These are phyloP conservation scores for Gossypium davidsonii DNA, from an alignment of 441 rosid genomes.

Conservation along the genomic window DNA sequence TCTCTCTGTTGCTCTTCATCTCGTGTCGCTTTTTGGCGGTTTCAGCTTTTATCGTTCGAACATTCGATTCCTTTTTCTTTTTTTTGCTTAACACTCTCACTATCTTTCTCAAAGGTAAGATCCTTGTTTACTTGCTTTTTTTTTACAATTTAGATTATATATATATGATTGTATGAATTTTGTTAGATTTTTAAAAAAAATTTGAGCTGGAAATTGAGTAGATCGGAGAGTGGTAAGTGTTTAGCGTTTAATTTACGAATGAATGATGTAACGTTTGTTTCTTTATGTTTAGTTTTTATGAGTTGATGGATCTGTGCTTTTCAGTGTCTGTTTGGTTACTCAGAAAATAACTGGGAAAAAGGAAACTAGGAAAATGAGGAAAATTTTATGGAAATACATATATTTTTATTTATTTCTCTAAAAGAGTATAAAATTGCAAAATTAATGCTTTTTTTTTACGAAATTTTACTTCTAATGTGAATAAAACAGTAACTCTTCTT, in stretches of 20 bases:
- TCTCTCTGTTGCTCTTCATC: background rate
- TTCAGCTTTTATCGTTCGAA: slow-evolving; percentile 23
- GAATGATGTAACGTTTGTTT: slow-evolving; percentile 14
- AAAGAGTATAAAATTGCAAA: background rate
- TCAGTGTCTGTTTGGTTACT: slow-evolving; percentile 24
- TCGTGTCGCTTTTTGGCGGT: slow-evolving; percentile 28
- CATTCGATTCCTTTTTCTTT: slow-evolving; percentile 16
- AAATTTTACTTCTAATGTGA: background rate
- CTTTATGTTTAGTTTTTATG: background rate
- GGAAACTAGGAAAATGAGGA: background rate
- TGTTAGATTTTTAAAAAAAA: background rate
- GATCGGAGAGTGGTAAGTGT: slow-evolving; percentile 26
- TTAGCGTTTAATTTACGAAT: slow-evolving; percentile 9
- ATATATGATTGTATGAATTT: background rate
- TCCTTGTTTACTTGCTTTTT: background rate
- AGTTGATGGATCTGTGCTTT: background rate
- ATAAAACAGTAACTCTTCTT: background rate
- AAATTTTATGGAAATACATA: background rate
- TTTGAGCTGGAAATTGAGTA: slow-evolving; percentile 4
- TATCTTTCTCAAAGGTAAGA: slow-evolving; percentile 3
- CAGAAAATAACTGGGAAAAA: slow-evolving; percentile 18
- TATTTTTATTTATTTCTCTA: background rate
- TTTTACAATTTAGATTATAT: background rate
- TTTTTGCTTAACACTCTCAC: background rate
- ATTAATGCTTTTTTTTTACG: background rate